phyloP scores from a whole-genome alignment of 805 yeast genomes.

The Blastobotrys mokoenaii region DNA sequence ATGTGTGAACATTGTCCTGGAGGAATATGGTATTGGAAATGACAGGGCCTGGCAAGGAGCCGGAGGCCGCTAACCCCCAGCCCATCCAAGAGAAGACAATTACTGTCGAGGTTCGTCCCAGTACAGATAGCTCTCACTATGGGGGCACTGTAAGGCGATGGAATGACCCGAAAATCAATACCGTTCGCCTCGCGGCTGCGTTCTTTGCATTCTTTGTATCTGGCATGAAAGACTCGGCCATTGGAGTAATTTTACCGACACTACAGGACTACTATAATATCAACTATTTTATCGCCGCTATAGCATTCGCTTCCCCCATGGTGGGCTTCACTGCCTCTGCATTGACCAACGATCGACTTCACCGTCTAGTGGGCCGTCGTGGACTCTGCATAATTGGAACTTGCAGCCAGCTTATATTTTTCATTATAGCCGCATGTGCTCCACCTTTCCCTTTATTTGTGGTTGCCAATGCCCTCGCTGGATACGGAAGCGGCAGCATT shows the following conservation, averaged over 20 bases:
- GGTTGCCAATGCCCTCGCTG: constrained; percentile 34
- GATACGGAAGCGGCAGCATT: constrained; percentile 48
- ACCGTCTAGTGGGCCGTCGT: constrained; percentile 38
- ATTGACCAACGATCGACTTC: constrained; percentile 36
- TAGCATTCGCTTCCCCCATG: constrained; percentile 44
- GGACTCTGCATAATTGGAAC: constrained; percentile 37
- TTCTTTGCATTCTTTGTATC: background rate
- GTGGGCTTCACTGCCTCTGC: constrained; percentile 51
- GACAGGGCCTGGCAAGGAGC: no score
- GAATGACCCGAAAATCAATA: constrained; percentile 4
- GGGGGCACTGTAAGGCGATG: no score
- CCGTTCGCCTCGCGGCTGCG: constrained; percentile 8
- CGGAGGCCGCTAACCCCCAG: no score
- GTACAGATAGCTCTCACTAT: no score
- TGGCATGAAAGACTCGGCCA: background rate
- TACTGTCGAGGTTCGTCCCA: no score
- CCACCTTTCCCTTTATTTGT: constrained; percentile 40
- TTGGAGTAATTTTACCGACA: background rate
- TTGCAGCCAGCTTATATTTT: constrained; percentile 31
- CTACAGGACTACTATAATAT: constrained; percentile 32
- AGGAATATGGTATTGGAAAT: no score
- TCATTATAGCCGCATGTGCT: constrained; percentile 30
- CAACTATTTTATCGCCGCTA: constrained; percentile 40
- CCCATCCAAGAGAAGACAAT: no score
- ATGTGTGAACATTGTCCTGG: no score